These are phyloP conservation scores for Xylaria bambusicola DNA, from an alignment of 495 filamentous ascomycete genomes.

Conservation along the genomic window DNA sequence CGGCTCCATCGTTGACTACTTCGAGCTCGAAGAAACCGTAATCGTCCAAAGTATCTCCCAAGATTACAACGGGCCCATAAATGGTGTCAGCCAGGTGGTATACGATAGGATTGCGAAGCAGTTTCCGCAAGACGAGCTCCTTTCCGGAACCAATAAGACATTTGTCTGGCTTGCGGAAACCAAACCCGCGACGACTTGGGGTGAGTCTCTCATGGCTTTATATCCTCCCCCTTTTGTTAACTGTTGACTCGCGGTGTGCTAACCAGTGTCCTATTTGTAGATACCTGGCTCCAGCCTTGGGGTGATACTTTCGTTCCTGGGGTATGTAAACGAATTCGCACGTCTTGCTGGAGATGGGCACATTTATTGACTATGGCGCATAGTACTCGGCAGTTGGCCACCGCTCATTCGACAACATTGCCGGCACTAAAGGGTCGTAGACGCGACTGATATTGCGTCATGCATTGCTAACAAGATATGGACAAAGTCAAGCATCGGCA, in stretches of 20 bases:
- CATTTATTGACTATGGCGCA: neutral
- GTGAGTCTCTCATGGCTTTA: slow-evolving; percentile 1
- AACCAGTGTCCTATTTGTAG: slow-evolving; percentile 20
- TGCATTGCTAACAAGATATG: too few relatives aligned
- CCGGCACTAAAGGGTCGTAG: neutral
- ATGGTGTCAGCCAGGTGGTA: slow-evolving; percentile 12
- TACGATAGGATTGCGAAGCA: slow-evolving; percentile 17
- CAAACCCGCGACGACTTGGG: slow-evolving; percentile 27
- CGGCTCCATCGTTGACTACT: slow-evolving; percentile 17
- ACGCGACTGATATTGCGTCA: neutral
- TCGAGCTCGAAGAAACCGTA: slow-evolving; percentile 27
- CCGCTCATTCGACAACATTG: slow-evolving; percentile 28
- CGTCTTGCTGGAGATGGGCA: neutral
- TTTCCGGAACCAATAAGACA: slow-evolving; percentile 11
- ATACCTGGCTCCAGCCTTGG: slow-evolving; percentile 31
- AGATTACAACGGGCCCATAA: slow-evolving; percentile 22
- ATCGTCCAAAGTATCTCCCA: slow-evolving; percentile 20
- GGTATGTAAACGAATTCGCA: slow-evolving; percentile 6
- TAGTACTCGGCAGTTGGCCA: slow-evolving; percentile 30
- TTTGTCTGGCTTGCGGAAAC: slow-evolving; percentile 19
- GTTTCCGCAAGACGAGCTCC: slow-evolving; percentile 22
- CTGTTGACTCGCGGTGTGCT: neutral
- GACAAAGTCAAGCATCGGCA: too few relatives aligned
- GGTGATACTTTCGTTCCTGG: slow-evolving; percentile 24
- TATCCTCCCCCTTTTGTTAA: neutral